Conservation (phyloP, 306 rosid species). For the Prinsepia uniflora region DNA sequence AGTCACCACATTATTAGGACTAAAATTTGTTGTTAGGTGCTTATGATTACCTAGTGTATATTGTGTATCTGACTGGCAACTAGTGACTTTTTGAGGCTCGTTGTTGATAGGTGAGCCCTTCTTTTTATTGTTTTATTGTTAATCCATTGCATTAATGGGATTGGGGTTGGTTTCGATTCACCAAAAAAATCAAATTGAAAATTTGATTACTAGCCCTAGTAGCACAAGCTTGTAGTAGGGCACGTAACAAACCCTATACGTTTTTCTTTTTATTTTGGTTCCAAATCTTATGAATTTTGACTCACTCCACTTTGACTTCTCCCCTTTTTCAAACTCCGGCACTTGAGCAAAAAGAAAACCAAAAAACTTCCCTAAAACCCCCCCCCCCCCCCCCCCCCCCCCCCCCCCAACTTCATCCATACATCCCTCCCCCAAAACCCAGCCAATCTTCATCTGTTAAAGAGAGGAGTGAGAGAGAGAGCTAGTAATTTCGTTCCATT, state of each 20-base stretch:
- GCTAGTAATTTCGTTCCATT: background rate
- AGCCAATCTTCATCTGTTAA: background rate
- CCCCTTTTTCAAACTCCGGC: slow-evolving; percentile 37
- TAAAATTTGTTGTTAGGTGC: too few relatives aligned
- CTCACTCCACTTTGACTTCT: slow-evolving; percentile 47
- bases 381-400: too few relatives aligned
- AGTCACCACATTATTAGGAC: fast-evolving
- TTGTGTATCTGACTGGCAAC: too few relatives aligned
- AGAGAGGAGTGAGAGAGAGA: background rate
- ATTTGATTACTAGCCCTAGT: too few relatives aligned
- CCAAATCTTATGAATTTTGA: slow-evolving; percentile 37
- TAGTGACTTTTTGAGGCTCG: too few relatives aligned
- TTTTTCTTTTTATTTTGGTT: background rate
- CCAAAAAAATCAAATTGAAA: too few relatives aligned
- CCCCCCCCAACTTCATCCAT: background rate
- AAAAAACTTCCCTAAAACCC: slow-evolving; percentile 28
- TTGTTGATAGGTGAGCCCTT: too few relatives aligned
- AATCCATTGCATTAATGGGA: too few relatives aligned
- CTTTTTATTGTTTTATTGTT: too few relatives aligned
- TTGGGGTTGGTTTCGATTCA: too few relatives aligned
- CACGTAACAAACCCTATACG: slow-evolving; percentile 17
- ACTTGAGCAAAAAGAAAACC: slow-evolving; percentile 12
- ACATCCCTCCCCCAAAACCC: background rate
- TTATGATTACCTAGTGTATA: too few relatives aligned
- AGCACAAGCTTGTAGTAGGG: slow-evolving; percentile 12